Evolutionary conservation across 352 stramenopile species (phyloP), one percentile per base, ranked within the genome.

Genomic region (Globisporangium paroecandrum): DNA sequence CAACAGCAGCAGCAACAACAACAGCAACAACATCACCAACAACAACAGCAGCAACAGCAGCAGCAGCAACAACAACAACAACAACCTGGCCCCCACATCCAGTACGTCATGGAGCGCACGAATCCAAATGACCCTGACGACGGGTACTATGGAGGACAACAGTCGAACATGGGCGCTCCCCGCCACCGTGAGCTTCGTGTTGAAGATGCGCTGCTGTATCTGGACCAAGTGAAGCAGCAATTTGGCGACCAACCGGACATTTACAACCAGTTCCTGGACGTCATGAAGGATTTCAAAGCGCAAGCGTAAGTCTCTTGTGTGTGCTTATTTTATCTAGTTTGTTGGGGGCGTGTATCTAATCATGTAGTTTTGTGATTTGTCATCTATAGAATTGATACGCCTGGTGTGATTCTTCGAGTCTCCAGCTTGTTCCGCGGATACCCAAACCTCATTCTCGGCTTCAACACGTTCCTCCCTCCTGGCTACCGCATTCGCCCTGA

Each of bases 221-320:
- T 99, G 13, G 98, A 99, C 74, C 97, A 99, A 83, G 97, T 99
- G 58, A 99, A 99, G 80, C 97, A 99, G 74, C 96, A 99, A 82
- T 99, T 99, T 82, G 93, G 94, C 47, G 96, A 99, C 78, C 95
- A 98, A 70, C 97, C 97, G 0, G 95, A 99, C 69, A 99, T 99
- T 49, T 99, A 99, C 92, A 99, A 99, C 83, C 97, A 99, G 77
- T 99, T 99, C 71, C 77, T 99, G 55, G 98, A 99, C 74, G 99
- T 99, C 66, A 99, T 99, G 98, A 99, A 99, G 87, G 98, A 99
- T 51, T 99, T 99, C 77, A 99, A 99, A 74, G 97, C 97, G 3
- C 96, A 99, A 75, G 91, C 89, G 51, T 85, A 38, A 62, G 56
- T 49, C n/a, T 13, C 18, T 61, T 25, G 25, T n/a, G 7, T 32